Percentiles rank a stretch among this genome's conserved stretches.
phyloP scores from a whole-genome alignment of 164 flowering plant species.

The Akebia trifoliata region DNA sequence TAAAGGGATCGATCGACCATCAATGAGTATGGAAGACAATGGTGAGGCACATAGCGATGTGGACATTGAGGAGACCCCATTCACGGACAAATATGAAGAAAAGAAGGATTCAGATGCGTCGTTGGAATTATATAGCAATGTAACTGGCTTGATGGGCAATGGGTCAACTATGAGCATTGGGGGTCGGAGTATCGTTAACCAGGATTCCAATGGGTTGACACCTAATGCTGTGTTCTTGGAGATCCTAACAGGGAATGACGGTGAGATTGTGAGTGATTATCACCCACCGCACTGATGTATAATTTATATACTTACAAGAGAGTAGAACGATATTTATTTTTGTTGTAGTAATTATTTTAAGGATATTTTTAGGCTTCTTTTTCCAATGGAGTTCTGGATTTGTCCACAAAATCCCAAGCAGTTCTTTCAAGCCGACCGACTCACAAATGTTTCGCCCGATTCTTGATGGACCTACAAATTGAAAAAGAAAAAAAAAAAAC shows the following conservation, averaged over 20 bases:
- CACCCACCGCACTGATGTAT: too few species aligned
- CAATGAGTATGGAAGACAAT: constrained; percentile 36
- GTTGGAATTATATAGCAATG: constrained; percentile 10
- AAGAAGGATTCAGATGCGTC: constrained; percentile 12
- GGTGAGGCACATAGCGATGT: constrained; percentile 8
- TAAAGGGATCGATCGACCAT: constrained; percentile 38
- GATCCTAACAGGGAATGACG: constrained; percentile 89
- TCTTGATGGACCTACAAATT: too few species aligned
- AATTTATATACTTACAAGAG: too few species aligned
- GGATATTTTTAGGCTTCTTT: too few species aligned
- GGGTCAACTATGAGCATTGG: constrained; percentile 77
- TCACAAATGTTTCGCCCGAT: too few species aligned
- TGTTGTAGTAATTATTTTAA: too few species aligned
- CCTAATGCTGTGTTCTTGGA: constrained; percentile 93
- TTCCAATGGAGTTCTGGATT: too few species aligned
- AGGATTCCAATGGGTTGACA: constrained; percentile 80
- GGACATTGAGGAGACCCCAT: constrained; percentile 22
- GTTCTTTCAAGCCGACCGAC: too few species aligned
- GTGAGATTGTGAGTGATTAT: constrained; percentile 22
- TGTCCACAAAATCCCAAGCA: too few species aligned
- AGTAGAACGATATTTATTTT: too few species aligned
- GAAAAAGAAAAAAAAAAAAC: too few species aligned
- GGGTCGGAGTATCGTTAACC: constrained; percentile 75
- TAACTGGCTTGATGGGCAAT: constrained; percentile 57
- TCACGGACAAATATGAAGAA: constrained; percentile 8